Conservation (phyloP, 441 rosid genomes). For the Brassica balearica region DNA sequence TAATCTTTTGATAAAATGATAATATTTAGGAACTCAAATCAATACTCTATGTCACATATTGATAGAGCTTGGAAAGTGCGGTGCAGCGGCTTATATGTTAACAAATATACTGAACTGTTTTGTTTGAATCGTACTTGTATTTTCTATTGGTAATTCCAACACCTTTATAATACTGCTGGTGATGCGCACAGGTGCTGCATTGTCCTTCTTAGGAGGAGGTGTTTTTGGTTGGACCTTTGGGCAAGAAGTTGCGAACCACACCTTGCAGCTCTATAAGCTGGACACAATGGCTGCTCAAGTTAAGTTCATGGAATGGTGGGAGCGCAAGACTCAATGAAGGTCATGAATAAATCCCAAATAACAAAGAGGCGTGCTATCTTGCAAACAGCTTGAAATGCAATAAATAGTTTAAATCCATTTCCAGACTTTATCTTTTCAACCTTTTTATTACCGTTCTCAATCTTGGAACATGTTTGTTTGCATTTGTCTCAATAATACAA, state of each 20-base stretch:
- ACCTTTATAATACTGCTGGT: neutral
- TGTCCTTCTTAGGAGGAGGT: slow-evolving; percentile 82
- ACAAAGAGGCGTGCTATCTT: neutral
- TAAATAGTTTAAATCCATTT: slow-evolving; percentile 16
- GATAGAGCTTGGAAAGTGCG: neutral
- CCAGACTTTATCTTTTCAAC: slow-evolving; percentile 10
- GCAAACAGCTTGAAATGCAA: slow-evolving; percentile 9
- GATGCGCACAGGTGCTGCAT: slow-evolving; percentile 69
- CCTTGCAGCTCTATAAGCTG: slow-evolving; percentile 77
- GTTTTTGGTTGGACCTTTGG: slow-evolving; percentile 89
- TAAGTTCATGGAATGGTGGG: slow-evolving; percentile 95
- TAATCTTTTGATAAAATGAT: neutral
- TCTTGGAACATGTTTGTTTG: slow-evolving; percentile 33
- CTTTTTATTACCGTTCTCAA: neutral
- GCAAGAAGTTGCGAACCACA: slow-evolving; percentile 81
- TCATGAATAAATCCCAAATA: slow-evolving; percentile 27
- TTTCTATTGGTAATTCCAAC: neutral
- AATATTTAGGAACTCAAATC: neutral
- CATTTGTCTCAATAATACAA: slow-evolving; percentile 31
- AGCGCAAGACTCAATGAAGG: slow-evolving; percentile 45
- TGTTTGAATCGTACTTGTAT: neutral
- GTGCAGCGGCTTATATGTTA: neutral
- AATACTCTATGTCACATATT: neutral
- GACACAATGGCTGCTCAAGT: slow-evolving; percentile 85
- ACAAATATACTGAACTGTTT: neutral